Conservation (phyloP, 2,329 filamentous ascomycete species). For the Clonostachys chloroleuca region DNA sequence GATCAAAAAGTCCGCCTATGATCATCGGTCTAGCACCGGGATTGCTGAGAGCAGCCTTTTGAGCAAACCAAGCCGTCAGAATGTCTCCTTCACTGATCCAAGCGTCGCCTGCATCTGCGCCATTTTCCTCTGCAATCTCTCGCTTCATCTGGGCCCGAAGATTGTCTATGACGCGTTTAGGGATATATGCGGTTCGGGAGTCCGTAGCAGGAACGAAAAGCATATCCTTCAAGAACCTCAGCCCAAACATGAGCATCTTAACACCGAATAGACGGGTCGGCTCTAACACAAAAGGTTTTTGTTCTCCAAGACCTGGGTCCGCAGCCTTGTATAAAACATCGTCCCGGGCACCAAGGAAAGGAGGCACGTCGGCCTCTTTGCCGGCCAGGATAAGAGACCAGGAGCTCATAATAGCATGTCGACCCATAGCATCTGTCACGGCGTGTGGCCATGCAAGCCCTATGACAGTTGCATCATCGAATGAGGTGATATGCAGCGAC, state of each 20-base stretch:
- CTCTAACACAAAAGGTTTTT: not conserved
- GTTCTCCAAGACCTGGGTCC: conserved; percentile 9
- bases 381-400: conserved; percentile 41
- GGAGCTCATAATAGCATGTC: conserved; percentile 30
- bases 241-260: not conserved
- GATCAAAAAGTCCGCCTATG: conserved; percentile 15
- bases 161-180: conserved; percentile 8
- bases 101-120: conserved; percentile 4
- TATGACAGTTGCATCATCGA: conserved; percentile 44
- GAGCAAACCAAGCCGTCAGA: conserved; percentile 32
- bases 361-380: conserved; percentile 30
- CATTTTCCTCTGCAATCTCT: not conserved
- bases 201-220: conserved; percentile 21
- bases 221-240: conserved; percentile 22
- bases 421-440: conserved; percentile 39
- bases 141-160: conserved; percentile 1
- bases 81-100: conserved; percentile 43
- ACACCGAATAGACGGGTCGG: not conserved
- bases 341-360: conserved; percentile 21
- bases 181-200: conserved; percentile 31
- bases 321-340: conserved; percentile 22
- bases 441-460: conserved; percentile 40
- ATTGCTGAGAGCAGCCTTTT: conserved; percentile 10
- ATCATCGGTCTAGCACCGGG: conserved; percentile 12
- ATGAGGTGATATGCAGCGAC: conserved; percentile 40